A percentile compares a stretch with the other conserved stretches of the same genome.
Evolutionary conservation across 2,329 filamentous ascomycete genomes (phyloP).

Genomic region (Penicillium sp.): DNA sequence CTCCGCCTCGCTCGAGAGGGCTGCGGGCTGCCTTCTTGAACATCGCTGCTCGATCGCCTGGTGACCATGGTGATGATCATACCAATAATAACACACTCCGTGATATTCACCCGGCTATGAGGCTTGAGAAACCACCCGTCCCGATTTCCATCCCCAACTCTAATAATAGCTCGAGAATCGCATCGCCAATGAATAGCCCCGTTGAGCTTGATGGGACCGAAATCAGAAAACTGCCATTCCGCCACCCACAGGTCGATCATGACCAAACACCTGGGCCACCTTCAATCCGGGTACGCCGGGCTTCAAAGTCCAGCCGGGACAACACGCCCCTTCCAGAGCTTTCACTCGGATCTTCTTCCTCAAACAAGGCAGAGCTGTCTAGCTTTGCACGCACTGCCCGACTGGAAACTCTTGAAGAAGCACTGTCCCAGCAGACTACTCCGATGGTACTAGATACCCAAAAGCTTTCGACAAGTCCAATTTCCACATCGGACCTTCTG

Average conservation of each 20-base stretch:
- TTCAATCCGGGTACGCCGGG: slow-evolving; percentile 34
- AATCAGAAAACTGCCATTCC: slow-evolving; percentile 16
- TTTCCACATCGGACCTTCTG: slow-evolving; percentile 23
- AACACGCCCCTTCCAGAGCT: slow-evolving; percentile 18
- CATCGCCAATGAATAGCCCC: slow-evolving; percentile 11
- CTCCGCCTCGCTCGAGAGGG: slow-evolving; percentile 33
- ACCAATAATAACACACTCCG: slow-evolving; percentile 5
- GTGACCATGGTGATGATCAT: slow-evolving; percentile 10
- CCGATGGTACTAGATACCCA: slow-evolving; percentile 20
- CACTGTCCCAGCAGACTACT: slow-evolving; percentile 19
- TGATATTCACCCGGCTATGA: neutral
- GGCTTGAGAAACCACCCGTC: neutral
- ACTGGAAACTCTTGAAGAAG: slow-evolving; percentile 21
- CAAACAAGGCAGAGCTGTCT: slow-evolving; percentile 4
- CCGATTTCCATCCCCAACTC: slow-evolving; percentile 11
- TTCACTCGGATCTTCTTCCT: slow-evolving; percentile 15
- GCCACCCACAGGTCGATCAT: slow-evolving; percentile 17
- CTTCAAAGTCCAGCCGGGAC: slow-evolving; percentile 25
- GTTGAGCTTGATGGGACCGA: neutral
- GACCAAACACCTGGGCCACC: slow-evolving; percentile 20
- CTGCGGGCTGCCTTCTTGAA: slow-evolving; percentile 37
- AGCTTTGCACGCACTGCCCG: neutral
- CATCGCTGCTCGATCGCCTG: slow-evolving; percentile 24
- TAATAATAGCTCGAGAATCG: slow-evolving; percentile 11
- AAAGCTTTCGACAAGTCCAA: slow-evolving; percentile 17